A percentile compares a stretch with the other conserved stretches of the same genome.
phyloP scores from a whole-genome alignment of 2,329 filamentous ascomycete species.

The Lasiodiplodia sp. region DNA sequence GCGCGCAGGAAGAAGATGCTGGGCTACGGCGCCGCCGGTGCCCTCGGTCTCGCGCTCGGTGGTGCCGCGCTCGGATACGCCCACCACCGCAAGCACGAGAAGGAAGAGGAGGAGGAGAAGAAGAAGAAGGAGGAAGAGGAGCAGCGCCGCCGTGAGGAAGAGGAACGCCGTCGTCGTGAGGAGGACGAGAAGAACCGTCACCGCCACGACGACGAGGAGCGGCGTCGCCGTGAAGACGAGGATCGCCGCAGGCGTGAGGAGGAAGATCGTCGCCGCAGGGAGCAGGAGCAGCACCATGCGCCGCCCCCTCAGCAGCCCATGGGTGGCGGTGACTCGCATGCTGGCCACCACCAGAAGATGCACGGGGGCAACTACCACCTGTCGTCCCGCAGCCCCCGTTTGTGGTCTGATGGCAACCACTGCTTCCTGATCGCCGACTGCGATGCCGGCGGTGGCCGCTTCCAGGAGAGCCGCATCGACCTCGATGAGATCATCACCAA shows the following conservation, averaged over 20 bases:
- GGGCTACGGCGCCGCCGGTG: conserved; percentile 15
- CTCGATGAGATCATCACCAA: conserved; percentile 19
- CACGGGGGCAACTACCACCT: conserved; percentile 26
- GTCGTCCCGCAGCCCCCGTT: background rate
- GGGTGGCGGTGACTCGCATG: background rate
- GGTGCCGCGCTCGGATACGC: conserved; percentile 18
- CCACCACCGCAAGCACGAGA: conserved; percentile 22
- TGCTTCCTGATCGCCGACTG: conserved; percentile 26
- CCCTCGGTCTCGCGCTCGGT: conserved; percentile 4
- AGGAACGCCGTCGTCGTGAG: background rate
- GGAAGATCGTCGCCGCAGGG: background rate
- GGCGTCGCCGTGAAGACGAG: background rate
- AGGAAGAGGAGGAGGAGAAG: conserved; percentile 19
- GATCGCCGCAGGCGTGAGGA: background rate
- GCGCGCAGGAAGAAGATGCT: conserved; percentile 24
- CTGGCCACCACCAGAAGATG: conserved; percentile 21
- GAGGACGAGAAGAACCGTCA: conserved; percentile 17
- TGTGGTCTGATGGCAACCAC: conserved; percentile 19
- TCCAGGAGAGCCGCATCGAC: conserved; percentile 13
- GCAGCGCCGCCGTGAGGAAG: conserved; percentile 4
- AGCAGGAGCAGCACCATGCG: conserved; percentile 20
- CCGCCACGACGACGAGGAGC: background rate
- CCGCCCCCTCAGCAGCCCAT: background rate
- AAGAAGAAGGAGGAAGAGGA: conserved; percentile 16
- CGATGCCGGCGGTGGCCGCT: conserved; percentile 5